These are phyloP conservation scores for Sugiyamaella novakii DNA, from an alignment of 1,139 yeast genomes.

Conservation along the genomic window DNA sequence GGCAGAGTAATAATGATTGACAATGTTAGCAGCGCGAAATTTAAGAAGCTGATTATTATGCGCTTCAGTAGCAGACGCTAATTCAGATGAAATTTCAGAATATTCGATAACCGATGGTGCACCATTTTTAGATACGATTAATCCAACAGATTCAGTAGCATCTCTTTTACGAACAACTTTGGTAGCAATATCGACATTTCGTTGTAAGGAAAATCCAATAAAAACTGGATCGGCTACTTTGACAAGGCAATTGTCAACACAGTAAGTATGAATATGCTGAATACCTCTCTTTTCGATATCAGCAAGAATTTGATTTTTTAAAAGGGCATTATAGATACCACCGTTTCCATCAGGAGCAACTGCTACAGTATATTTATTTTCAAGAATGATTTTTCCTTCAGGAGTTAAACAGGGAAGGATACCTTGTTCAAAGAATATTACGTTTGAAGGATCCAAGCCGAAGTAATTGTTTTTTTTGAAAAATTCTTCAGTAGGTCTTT, in stretches of 20 bases:
- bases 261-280: slow-evolving; percentile 92
- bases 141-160: slow-evolving; percentile 86
- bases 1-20: slow-evolving; percentile 91
- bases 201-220: slow-evolving; percentile 78
- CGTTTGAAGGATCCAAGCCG: slow-evolving; percentile 62
- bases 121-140: slow-evolving; percentile 67
- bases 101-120: slow-evolving; percentile 94
- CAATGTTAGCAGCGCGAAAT: slow-evolving; percentile 94
- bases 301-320: slow-evolving; percentile 61
- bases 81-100: slow-evolving; percentile 78
- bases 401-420: slow-evolving; percentile 84
- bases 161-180: slow-evolving; percentile 94
- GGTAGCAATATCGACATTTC: slow-evolving; percentile 74
- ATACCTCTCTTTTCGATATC: slow-evolving; percentile 73
- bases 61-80: slow-evolving; percentile 64
- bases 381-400: slow-evolving; percentile 74
- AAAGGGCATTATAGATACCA: slow-evolving; percentile 86
- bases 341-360: slow-evolving; percentile 99
- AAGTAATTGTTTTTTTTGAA: slow-evolving; percentile 65
- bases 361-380: slow-evolving; percentile 57
- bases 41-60: slow-evolving; percentile 55
- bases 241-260: slow-evolving; percentile 92
- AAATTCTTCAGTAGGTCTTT: slow-evolving; percentile 70
- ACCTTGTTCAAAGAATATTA: slow-evolving; percentile 90
- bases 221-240: slow-evolving; percentile 94